These are phyloP conservation scores for Penicillium mononematosum DNA, from an alignment of 495 filamentous ascomycete species.

Conservation along the genomic window DNA sequence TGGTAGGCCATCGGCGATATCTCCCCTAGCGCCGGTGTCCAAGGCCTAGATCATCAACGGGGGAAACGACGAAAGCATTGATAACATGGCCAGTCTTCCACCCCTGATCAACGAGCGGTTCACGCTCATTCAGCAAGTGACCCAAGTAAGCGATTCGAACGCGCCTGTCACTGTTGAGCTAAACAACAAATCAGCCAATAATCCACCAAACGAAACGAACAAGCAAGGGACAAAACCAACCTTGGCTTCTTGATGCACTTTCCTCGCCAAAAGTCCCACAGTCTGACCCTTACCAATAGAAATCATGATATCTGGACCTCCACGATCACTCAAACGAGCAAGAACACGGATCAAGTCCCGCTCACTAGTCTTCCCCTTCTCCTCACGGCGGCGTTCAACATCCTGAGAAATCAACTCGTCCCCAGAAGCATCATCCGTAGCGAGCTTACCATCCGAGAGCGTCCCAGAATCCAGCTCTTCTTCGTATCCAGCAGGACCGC, in stretches of 20 bases:
- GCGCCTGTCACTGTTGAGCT: slow-evolving; percentile 52
- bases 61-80: slow-evolving; percentile 71
- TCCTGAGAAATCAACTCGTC: slow-evolving; percentile 52
- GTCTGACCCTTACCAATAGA: slow-evolving; percentile 58
- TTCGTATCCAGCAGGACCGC: slow-evolving; percentile 34
- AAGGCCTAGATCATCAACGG: background rate
- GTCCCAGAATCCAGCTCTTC: slow-evolving; percentile 40
- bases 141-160: slow-evolving; percentile 77
- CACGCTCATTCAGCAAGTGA: slow-evolving; percentile 67
- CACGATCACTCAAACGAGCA: slow-evolving; percentile 69
- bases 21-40: background rate
- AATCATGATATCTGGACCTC: slow-evolving; percentile 62
- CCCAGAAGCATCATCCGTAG: slow-evolving; percentile 43
- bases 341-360: slow-evolving; percentile 56
- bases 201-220: background rate
- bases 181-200: slow-evolving; percentile 5
- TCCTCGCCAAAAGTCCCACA: slow-evolving; percentile 60
- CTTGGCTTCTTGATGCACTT: slow-evolving; percentile 61
- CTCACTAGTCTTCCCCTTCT: slow-evolving; percentile 58
- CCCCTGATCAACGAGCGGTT: slow-evolving; percentile 62
- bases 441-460: slow-evolving; percentile 47
- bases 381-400: slow-evolving; percentile 59
- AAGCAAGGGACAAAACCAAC: slow-evolving; percentile 47
- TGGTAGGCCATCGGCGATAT: background rate
- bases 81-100: slow-evolving; percentile 76